Conservation (phyloP, 768 basidiomycete species). For the Serendipita sp. region DNA sequence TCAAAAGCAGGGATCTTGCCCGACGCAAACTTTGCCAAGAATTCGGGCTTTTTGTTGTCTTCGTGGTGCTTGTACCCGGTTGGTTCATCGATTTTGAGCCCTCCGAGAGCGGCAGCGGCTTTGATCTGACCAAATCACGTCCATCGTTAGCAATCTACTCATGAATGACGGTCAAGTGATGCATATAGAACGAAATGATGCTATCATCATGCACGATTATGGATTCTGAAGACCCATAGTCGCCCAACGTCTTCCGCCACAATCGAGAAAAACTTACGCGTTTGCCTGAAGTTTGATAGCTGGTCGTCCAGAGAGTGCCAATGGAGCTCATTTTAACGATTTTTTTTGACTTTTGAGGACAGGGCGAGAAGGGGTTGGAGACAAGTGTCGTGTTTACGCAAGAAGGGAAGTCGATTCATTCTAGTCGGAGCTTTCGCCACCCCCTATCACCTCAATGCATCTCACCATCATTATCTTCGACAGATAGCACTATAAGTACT, state of each 20-base stretch:
- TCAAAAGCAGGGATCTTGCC: conserved; percentile 81
- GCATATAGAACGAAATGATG: not conserved
- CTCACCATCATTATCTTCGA: no score
- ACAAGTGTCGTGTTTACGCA: not conserved
- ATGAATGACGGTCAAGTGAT: not conserved
- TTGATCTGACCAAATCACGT: conserved; percentile 23
- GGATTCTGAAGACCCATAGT: not conserved
- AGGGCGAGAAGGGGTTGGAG: not conserved
- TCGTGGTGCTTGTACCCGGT: conserved; percentile 41
- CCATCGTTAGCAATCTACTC: conserved; percentile 1
- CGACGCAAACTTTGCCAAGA: conserved; percentile 56
- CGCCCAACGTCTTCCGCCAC: not conserved
- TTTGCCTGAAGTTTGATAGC: conserved; percentile 28
- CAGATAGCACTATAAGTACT: no score
- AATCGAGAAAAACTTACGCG: conserved; percentile 28
- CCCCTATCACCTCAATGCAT: no score
- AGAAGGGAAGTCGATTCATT: not conserved
- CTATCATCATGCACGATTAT: not conserved
- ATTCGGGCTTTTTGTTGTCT: conserved; percentile 57
- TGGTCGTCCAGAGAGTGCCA: conserved; percentile 48
- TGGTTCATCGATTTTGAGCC: conserved; percentile 40
- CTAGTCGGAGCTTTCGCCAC: not conserved
- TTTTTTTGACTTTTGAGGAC: not conserved
- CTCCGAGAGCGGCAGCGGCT: conserved; percentile 45
- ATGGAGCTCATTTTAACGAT: conserved; percentile 35